Base-by-base conservation (phyloP, 2,329 filamentous ascomycete species). In the Aspergillus caelatus region DNA sequence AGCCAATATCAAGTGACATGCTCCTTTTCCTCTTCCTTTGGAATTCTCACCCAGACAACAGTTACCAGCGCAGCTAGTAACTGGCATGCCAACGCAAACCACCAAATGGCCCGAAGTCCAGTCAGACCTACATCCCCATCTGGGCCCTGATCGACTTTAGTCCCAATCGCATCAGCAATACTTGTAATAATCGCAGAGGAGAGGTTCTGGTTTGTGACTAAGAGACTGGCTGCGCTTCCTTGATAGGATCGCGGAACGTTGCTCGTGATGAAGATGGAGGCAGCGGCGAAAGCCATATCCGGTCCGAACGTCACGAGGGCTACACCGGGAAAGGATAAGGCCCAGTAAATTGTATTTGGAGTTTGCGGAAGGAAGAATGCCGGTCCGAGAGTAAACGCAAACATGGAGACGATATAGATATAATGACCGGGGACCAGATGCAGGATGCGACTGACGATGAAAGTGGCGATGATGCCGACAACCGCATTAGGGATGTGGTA, bases 261-360 rank as follows among this genome's bases (percentile, higher is more conserved):
- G 12, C 75, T 79, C 0, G 81, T 83, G 62, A 83, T 82, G 70
- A 83, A 83, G 52, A 83, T 83, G n/a, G 78, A 79, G 0, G 81
- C 81, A 0, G 81, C 81, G 0, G 81, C 81, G 62, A 83, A 83
- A 32, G 78, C 78, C 58, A 83, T 71, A 54, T 83, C 81, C 0
- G 81, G 81, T 0, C 81, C 81, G 53, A 83, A 83, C 0, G 81
- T 82, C 0, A 80, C 80, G 0, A 83, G 70, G 1, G 76, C 77
- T 1, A 83, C 75, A 0, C 80, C 81, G 0, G 81, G 81, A 64
- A 83, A 73, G 0, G 79, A 80, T 4, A 83, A 74, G 0, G 78
- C 78, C 79, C 81, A 83, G 72, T 83, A 83, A 1, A 64, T 75
- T 0, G 81, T 80, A 12, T 67, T 70, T 0, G 79, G 70, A 0